Evolutionary conservation across 2,329 filamentous ascomycete species (phyloP), one percentile per base, ranked within the genome.

Genomic region (Shiraia bambusicola): DNA sequence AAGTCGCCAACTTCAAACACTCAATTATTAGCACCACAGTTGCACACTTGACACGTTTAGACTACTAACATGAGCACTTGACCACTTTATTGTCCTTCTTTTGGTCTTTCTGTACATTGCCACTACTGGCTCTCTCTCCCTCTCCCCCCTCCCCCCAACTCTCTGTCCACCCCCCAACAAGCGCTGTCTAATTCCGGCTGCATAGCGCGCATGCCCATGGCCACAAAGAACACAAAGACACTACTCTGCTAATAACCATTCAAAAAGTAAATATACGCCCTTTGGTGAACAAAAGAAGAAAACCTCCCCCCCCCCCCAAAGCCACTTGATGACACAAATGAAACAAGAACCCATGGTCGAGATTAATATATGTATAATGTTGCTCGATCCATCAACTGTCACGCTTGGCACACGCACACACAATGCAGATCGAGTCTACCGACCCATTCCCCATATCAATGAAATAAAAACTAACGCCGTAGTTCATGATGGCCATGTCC

Each of bases 401-500:
- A 22, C 19, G 19, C 19, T 22, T 22, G n/a, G n/a, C n/a, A n/a
- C n/a, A n/a, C n/a, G 19, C 19, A 4, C 19, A 22, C 8, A 13
- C 37, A 40, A 35, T 28, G 28, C 37, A 37, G 28, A 24, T 26
- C 37, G 37, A 39, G 38, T 31, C 30, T 19, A 17, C 27, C 29
- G 40, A 28, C 30, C 31, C 35, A 30, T 35, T 28, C 19, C 4
- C 4, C 8, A 39, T 34, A 36, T 36, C 37, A 38, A 26, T 32
- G 41, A 39, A 17, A 44, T 47, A 33, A 37, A 45, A 29, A 42
- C 28, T 26, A 54, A 61, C 54, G 54, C 55, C 56, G 42, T 40
- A 43, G 48, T 51, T 59, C 56, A 50, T 60, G 42, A 58, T 46
- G 47, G n/a, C 40, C 45, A 27, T 49, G 31, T 40, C 42, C 34